phyloP scores from a whole-genome alignment of 1,284 basidiomycete species.

The Agaricales sp. region DNA sequence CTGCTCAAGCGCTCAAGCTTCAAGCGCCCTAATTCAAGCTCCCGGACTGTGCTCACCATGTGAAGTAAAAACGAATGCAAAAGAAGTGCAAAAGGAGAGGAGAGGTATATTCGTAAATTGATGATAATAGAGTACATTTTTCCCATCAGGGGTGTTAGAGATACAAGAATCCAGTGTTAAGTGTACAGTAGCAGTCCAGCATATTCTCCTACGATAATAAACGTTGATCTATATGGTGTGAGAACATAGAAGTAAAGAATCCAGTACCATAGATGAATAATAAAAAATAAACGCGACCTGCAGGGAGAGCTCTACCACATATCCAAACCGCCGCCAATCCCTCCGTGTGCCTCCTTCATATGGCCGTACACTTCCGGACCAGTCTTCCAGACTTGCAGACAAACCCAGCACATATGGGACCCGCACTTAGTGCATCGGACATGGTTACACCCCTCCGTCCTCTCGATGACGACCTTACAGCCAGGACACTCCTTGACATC shows the following conservation, averaged over 20 bases:
- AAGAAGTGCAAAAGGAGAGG: no score
- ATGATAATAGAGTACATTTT: no score
- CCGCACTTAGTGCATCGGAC: slow-evolving; percentile 38
- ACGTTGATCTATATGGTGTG: no score
- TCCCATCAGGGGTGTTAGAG: no score
- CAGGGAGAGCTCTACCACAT: background rate
- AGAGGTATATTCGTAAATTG: no score
- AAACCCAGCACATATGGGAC: slow-evolving; percentile 45
- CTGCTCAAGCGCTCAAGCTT: no score
- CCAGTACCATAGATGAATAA: background rate
- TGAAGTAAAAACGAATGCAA: no score
- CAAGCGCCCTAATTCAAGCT: no score
- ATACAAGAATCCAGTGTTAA: no score
- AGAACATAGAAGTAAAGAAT: background rate
- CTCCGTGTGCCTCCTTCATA: slow-evolving; percentile 36
- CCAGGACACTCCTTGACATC: slow-evolving; percentile 27
- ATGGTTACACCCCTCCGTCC: slow-evolving; percentile 46
- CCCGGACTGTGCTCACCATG: no score
- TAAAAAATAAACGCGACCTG: background rate
- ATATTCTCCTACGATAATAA: no score
- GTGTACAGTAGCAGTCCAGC: no score
- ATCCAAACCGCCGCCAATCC: slow-evolving; percentile 14
- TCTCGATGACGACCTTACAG: slow-evolving; percentile 37
- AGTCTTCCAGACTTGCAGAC: slow-evolving; percentile 24
- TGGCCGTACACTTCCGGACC: slow-evolving; percentile 35